These are phyloP conservation scores for Austroboletus novae-zelandiae DNA, from an alignment of 1,284 basidiomycete genomes.

Conservation along the genomic window DNA sequence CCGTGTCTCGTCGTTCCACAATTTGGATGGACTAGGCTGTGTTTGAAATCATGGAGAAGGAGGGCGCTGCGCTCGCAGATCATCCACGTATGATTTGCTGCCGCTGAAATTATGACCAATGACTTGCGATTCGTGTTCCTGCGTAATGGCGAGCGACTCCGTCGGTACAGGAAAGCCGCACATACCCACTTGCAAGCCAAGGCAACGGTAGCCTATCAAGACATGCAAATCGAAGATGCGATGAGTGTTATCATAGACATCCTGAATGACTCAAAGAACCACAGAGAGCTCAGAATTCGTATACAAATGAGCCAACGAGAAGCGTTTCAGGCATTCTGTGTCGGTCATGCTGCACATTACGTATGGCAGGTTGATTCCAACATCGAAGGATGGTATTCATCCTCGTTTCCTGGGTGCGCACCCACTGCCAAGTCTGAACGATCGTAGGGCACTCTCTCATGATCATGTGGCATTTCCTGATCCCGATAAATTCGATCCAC, in stretches of 20 bases:
- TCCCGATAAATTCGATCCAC: conserved; percentile 56
- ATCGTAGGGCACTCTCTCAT: conserved; percentile 45
- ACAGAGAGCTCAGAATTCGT: conserved; percentile 18
- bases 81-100: conserved; percentile 33
- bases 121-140: conserved; percentile 23
- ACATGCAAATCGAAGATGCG: conserved; percentile 36
- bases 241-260: conserved; percentile 39
- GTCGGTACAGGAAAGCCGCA: conserved; percentile 32
- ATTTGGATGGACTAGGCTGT: conserved; percentile 26
- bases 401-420: not conserved
- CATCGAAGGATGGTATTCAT: conserved; percentile 38
- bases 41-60: conserved; percentile 37
- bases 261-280: conserved; percentile 34
- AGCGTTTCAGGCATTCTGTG: conserved; percentile 51
- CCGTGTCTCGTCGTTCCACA: not conserved
- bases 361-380: conserved; percentile 55
- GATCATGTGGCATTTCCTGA: conserved; percentile 58
- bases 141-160: conserved; percentile 26
- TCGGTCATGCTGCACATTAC: conserved; percentile 63
- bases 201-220: conserved; percentile 30
- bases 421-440: not conserved
- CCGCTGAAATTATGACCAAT: conserved; percentile 25
- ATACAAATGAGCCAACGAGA: not conserved
- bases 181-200: conserved; percentile 40
- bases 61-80: conserved; percentile 30